Percentiles rank a stretch among this genome's conserved stretches.
These are phyloP conservation scores for Starmerella gropengiesseri DNA, from an alignment of 805 yeast genomes.

Conservation along the genomic window DNA sequence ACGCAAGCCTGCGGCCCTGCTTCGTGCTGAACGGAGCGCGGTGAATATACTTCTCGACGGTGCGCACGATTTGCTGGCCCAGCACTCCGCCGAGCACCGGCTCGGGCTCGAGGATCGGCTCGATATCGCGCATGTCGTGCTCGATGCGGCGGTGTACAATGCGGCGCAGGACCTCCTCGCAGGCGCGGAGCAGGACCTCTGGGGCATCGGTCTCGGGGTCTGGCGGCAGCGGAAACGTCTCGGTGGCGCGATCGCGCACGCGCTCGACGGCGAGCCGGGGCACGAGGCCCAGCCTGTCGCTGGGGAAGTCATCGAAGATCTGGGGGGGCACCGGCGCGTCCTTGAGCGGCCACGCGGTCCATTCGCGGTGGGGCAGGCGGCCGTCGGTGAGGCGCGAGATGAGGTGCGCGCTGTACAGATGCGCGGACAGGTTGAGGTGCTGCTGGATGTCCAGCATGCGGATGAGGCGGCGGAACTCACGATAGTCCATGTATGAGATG, in stretches of 20 bases:
- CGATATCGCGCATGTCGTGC: slow-evolving; percentile 9
- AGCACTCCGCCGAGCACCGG: slow-evolving; percentile 16
- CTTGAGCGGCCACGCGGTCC: slow-evolving; percentile 55
- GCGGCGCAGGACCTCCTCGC: slow-evolving; percentile 22
- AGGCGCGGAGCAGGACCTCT: slow-evolving; percentile 21
- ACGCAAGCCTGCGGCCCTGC: neutral
- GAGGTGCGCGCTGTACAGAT: slow-evolving; percentile 49
- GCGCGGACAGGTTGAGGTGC: slow-evolving; percentile 45
- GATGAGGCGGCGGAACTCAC: slow-evolving; percentile 8
- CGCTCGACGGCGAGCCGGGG: neutral
- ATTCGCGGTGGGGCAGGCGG: slow-evolving; percentile 32
- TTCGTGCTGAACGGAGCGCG: neutral
- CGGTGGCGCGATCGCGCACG: neutral
- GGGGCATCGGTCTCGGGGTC: slow-evolving; percentile 4
- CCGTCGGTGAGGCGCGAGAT: slow-evolving; percentile 30
- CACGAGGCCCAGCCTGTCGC: slow-evolving; percentile 8
- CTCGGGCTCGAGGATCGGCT: slow-evolving; percentile 19
- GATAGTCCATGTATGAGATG: slow-evolving; percentile 1
- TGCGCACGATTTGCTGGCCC: slow-evolving; percentile 5
- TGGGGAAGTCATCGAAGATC: slow-evolving; percentile 14
- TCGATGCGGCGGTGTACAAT: slow-evolving; percentile 22
- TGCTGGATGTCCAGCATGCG: slow-evolving; percentile 23
- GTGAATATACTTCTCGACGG: slow-evolving; percentile 10
- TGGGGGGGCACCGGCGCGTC: slow-evolving; percentile 21
- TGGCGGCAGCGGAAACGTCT: slow-evolving; percentile 2